These are phyloP conservation scores for Trichoderma brevicompactum DNA, from an alignment of 2,329 filamentous ascomycete species.

Conservation along the genomic window DNA sequence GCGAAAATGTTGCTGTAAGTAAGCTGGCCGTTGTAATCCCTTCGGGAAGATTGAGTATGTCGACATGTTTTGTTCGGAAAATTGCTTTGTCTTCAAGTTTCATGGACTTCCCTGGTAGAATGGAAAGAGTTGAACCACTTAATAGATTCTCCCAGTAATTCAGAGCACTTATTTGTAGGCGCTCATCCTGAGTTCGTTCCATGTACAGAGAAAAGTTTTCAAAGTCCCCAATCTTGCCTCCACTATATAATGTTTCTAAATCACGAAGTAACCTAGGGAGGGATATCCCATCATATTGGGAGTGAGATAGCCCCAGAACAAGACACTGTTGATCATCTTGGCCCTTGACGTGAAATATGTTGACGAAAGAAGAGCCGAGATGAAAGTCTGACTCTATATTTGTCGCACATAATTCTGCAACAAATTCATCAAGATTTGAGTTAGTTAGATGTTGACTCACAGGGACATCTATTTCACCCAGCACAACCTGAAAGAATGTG, in stretches of 20 bases:
- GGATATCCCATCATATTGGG: constrained; percentile 55
- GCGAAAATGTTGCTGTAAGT: constrained; percentile 38
- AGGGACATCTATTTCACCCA: constrained; percentile 31
- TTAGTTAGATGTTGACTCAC: constrained; percentile 19
- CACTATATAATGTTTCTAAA: not conserved
- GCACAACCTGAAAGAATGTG: constrained; percentile 33
- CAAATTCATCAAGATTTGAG: not conserved
- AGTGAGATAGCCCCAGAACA: constrained; percentile 47
- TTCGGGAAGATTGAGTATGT: constrained; percentile 24
- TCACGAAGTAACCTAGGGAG: constrained; percentile 47
- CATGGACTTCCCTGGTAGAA: not conserved
- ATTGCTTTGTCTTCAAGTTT: not conserved
- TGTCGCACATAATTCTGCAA: not conserved
- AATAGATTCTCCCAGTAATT: not conserved
- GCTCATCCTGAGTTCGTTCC: not conserved
- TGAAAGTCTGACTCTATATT: not conserved
- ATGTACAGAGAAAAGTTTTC: not conserved
- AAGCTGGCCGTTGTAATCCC: constrained; percentile 37
- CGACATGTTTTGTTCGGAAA: not conserved
- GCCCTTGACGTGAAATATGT: not conserved
- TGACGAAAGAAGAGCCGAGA: not conserved
- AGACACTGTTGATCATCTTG: not conserved
- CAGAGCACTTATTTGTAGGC: not conserved
- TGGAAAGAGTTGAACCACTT: not conserved
- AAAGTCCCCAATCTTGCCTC: not conserved